These are phyloP conservation scores for Pseudozyma flocculosa DNA, from an alignment of 1,284 basidiomycete genomes.

Conservation along the genomic window DNA sequence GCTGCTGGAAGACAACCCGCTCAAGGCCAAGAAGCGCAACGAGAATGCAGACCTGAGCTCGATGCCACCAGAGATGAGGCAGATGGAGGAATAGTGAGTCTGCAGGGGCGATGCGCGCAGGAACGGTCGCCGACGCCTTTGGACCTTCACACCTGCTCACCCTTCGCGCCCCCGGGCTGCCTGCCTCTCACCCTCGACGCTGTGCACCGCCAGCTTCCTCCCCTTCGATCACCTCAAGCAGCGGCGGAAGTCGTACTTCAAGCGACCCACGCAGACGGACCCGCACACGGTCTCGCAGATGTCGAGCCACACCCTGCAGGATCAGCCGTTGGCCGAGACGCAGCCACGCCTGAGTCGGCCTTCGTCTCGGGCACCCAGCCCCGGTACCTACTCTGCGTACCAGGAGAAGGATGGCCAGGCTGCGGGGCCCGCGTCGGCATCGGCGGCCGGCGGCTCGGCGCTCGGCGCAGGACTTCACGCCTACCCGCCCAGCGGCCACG, in stretches of 20 bases:
- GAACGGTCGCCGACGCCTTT: too few species aligned
- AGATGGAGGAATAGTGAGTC: slow-evolving; percentile 92
- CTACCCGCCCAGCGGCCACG: too few species aligned
- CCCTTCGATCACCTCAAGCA: slow-evolving; percentile 54
- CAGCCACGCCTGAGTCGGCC: background rate
- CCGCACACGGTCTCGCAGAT: slow-evolving; percentile 28
- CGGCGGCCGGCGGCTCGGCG: background rate
- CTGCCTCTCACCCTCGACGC: too few species aligned
- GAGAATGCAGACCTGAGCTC: slow-evolving; percentile 81
- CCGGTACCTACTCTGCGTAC: background rate
- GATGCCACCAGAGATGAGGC: slow-evolving; percentile 83
- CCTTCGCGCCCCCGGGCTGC: too few species aligned
- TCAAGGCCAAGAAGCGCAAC: slow-evolving; percentile 90
- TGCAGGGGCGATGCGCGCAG: too few species aligned
- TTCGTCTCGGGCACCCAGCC: background rate
- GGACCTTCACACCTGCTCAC: too few species aligned
- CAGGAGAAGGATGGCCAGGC: background rate
- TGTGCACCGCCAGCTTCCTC: slow-evolving; percentile 17
- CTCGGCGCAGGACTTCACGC: background rate
- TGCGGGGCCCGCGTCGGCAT: background rate
- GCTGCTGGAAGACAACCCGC: slow-evolving; percentile 90
- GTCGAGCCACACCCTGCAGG: slow-evolving; percentile 39
- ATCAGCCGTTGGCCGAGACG: slow-evolving; percentile 49
- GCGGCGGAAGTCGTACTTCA: slow-evolving; percentile 42
- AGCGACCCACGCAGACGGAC: slow-evolving; percentile 7